Evolutionary conservation across 306 rosid species (phyloP), one percentile per base, ranked within the genome.

Genomic region (Vigna nakashimae): DNA sequence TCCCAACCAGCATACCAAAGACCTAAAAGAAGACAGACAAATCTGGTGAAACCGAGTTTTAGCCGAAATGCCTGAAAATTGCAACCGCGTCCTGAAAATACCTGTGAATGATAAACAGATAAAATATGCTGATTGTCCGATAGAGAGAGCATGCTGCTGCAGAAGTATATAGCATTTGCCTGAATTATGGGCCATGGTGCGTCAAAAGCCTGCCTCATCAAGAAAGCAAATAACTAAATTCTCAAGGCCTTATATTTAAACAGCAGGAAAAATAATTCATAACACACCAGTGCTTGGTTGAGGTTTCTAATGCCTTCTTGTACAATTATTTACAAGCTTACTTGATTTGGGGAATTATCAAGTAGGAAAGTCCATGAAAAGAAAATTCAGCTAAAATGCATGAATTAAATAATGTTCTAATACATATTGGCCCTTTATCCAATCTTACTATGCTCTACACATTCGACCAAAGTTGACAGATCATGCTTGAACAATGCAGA

Each of bases 171-270:
- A 63, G 98, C 98, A 85, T 95, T 95, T 80, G 98, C 97, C 74
- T 95, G 98, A 75, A 95, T 87, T 83, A 84, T 77, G 48, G 98
- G 97, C 98, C 95, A 95, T 9, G 98, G 95, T 76, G 98, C 98
- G 82, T 95, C 98, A 70, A 92, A 89, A 74, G 97, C 98, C 98
- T 95, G 97, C 83, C 71, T 58, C 87, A 76, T 77, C 71, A 82
- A 80, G 77, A 80, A 78, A 73, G 42, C n/a, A 46, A 75, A 71
- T 45, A 4, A 67, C 49, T 72, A 68, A 85, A 55, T 64, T 78
- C 62, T 62, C 73, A 74, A 72, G 40, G 45, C 42, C 73, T 46
- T 69, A 30, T 51, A 63, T 73, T 56, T 52, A 65, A 81, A 66
- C 52, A 67, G 16, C 48, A 26, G 65, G 70, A 71, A 76, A 69